A percentile compares a stretch with the other conserved stretches of the same genome.
phyloP scores from a whole-genome alignment of 495 filamentous ascomycete species.

The Aspergillus taichungensis region DNA sequence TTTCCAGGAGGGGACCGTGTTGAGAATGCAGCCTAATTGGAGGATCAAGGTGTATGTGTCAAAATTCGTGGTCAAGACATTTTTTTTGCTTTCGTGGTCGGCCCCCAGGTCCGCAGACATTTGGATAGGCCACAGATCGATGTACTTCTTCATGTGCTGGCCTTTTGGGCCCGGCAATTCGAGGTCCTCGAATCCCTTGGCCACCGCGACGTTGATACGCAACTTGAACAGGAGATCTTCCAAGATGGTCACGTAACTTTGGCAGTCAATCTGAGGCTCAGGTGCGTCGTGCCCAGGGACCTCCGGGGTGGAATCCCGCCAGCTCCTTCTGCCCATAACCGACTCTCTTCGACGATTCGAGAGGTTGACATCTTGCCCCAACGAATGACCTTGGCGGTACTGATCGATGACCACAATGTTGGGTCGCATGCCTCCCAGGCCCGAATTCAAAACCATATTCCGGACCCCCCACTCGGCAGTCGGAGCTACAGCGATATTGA shows the following conservation, averaged over 20 bases:
- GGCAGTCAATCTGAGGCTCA: conserved; percentile 52
- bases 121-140: conserved; percentile 85
- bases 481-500: conserved; percentile 75
- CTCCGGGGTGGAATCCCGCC: conserved; percentile 7
- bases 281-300: conserved; percentile 22
- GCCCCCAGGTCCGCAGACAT: conserved; percentile 71
- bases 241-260: conserved; percentile 71
- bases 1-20: conserved; percentile 78
- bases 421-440: conserved; percentile 82
- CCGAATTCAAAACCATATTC: conserved; percentile 73
- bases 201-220: conserved; percentile 78
- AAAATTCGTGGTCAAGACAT: conserved; percentile 79
- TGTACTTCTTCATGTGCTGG: conserved; percentile 60
- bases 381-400: conserved; percentile 45
- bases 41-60: conserved; percentile 87
- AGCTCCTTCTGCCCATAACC: conserved; percentile 16
- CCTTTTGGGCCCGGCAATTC: conserved; percentile 56
- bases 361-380: conserved; percentile 36
- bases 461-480: conserved; percentile 77
- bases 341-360: conserved; percentile 15
- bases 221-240: conserved; percentile 73
- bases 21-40: conserved; percentile 75
- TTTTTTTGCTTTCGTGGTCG: conserved; percentile 49
- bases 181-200: conserved; percentile 70
- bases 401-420: conserved; percentile 81